These are phyloP conservation scores for Solanum rostratum DNA, from an alignment of 257 asterid species.

Conservation along the genomic window DNA sequence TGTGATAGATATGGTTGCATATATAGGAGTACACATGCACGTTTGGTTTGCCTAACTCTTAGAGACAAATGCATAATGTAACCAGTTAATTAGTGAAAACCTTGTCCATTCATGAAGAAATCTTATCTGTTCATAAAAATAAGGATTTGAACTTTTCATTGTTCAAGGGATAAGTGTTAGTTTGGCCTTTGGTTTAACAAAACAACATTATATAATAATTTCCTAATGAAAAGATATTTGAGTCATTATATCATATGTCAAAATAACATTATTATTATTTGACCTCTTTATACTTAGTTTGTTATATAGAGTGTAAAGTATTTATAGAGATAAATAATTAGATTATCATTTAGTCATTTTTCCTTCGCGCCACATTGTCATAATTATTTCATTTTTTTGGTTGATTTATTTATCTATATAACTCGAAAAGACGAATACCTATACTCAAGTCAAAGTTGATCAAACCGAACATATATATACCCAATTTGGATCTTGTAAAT, in stretches of 20 bases:
- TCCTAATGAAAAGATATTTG: too few species aligned
- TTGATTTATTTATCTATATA: neutral
- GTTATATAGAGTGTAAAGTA: neutral
- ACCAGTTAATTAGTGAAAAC: neutral
- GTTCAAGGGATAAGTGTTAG: too few species aligned
- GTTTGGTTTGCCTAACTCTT: neutral
- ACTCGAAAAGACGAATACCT: neutral
- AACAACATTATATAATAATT: too few species aligned
- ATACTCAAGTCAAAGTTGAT: neutral
- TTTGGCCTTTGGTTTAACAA: too few species aligned
- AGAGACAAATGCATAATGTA: neutral
- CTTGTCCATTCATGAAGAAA: too few species aligned
- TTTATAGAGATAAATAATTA: neutral
- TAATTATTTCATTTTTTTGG: neutral
- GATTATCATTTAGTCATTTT: neutral
- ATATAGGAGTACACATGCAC: neutral
- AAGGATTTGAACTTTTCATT: too few species aligned
- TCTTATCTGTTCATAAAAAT: too few species aligned
- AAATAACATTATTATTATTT: too few species aligned
- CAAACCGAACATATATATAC: neutral
- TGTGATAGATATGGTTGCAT: neutral
- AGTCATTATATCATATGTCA: too few species aligned
- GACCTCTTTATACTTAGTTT: neutral
- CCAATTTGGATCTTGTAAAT: neutral
- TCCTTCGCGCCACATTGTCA: rapidly evolving